Conservation (phyloP, 2,329 filamentous ascomycete genomes). For the Elsinoe arachidis region DNA sequence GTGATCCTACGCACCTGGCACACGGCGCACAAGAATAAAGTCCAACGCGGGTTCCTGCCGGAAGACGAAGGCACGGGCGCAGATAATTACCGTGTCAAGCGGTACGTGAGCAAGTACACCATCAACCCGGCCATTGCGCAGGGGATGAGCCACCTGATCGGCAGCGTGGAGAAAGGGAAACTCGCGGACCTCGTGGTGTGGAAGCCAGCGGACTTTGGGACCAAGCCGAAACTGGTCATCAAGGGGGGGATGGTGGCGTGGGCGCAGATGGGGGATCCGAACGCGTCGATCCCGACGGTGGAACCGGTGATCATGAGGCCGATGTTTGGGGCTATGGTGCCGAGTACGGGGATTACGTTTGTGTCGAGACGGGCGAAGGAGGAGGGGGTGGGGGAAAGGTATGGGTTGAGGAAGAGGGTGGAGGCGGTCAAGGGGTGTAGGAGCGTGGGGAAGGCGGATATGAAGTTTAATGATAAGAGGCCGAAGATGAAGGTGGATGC, state of each 20-base stretch:
- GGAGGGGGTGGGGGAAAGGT: constrained; percentile 58
- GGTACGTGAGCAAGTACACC: constrained; percentile 93
- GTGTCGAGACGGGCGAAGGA: constrained; percentile 66
- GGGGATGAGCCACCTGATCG: constrained; percentile 79
- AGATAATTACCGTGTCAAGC: constrained; percentile 86
- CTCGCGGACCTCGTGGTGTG: constrained; percentile 83
- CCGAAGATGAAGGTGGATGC: constrained; percentile 88
- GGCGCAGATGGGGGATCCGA: constrained; percentile 62
- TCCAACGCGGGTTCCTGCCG: constrained; percentile 64
- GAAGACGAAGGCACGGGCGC: constrained; percentile 72
- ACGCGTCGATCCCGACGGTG: constrained; percentile 68
- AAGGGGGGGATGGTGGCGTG: constrained; percentile 83
- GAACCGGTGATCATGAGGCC: constrained; percentile 75
- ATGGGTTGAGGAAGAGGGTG: constrained; percentile 69
- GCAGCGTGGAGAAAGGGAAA: constrained; percentile 81
- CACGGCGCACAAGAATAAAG: constrained; percentile 93
- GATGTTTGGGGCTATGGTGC: constrained; percentile 74
- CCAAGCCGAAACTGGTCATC: constrained; percentile 70
- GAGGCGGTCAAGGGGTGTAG: constrained; percentile 72
- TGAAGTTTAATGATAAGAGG: constrained; percentile 79
- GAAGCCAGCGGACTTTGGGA: constrained; percentile 76
- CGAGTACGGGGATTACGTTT: constrained; percentile 67
- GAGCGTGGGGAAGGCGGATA: constrained; percentile 69
- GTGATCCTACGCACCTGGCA: constrained; percentile 92
- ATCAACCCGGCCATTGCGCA: constrained; percentile 89